Conservation (phyloP, 139 green algal genomes). For the Pleodorina starrii region DNA sequence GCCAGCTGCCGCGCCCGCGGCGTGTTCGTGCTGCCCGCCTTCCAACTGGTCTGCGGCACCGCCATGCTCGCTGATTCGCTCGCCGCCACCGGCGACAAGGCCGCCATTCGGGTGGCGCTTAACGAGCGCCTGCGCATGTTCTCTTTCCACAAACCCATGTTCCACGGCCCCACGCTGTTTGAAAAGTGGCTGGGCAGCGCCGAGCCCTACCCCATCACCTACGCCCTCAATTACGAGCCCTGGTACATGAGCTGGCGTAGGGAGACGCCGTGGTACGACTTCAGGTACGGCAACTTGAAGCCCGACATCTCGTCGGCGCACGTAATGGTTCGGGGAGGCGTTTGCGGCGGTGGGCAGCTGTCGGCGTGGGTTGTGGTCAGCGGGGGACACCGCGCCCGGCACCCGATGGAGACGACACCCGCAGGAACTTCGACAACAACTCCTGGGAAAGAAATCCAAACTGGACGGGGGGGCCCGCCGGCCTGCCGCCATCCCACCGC, state of each 20-base stretch:
- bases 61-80: background rate
- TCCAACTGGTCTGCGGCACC: background rate
- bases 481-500: no score
- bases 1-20: no score
- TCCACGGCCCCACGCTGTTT: conserved; percentile 38
- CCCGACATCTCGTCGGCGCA: no score
- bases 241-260: conserved; percentile 42
- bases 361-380: no score
- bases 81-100: background rate
- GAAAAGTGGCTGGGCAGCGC: background rate
- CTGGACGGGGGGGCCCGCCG: no score
- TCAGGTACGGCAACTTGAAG: conserved; percentile 22
- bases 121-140: conserved; percentile 4
- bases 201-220: background rate
- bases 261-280: conserved; percentile 40
- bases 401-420: no score
- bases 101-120: background rate
- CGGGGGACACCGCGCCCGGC: no score
- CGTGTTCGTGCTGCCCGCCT: conserved; percentile 37
- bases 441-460: no score
- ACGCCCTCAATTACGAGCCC: conserved; percentile 2
- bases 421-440: no score
- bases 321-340: no score
- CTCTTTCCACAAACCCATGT: background rate
- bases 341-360: no score